A percentile compares a stretch with the other conserved stretches of the same genome.
Evolutionary conservation across 2,329 filamentous ascomycete genomes (phyloP).

Genomic region (Boeremia exigua): DNA sequence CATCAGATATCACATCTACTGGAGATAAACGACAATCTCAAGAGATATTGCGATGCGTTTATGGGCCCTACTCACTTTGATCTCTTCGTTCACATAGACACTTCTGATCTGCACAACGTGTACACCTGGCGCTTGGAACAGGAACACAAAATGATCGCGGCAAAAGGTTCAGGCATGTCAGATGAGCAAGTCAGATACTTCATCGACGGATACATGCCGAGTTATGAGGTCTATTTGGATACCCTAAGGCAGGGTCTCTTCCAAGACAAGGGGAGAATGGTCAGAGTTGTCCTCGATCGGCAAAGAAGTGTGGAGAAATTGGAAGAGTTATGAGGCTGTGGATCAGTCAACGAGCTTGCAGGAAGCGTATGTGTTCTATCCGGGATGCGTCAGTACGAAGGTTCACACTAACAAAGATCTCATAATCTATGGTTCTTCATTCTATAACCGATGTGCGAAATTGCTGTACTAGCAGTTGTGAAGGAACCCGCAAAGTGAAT

Average conservation of each 20-base stretch:
- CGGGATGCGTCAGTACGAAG: no score
- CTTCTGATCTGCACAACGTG: slow-evolving; percentile 74
- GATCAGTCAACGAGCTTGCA: not conserved
- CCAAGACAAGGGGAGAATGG: slow-evolving; percentile 53
- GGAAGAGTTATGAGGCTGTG: slow-evolving; percentile 29
- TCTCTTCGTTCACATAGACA: slow-evolving; percentile 72
- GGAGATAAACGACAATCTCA: slow-evolving; percentile 65
- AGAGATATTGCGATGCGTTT: slow-evolving; percentile 57
- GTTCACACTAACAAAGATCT: no score
- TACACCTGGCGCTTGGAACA: slow-evolving; percentile 86
- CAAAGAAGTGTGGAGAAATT: slow-evolving; percentile 54
- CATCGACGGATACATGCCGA: slow-evolving; percentile 67
- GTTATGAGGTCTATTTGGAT: slow-evolving; percentile 63
- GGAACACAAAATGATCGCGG: slow-evolving; percentile 71
- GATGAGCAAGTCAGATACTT: slow-evolving; percentile 80
- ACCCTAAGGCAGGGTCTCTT: slow-evolving; percentile 58
- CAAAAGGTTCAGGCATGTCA: slow-evolving; percentile 79
- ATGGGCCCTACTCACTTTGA: slow-evolving; percentile 55
- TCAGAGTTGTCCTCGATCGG: slow-evolving; percentile 58
- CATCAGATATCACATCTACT: slow-evolving; percentile 63
- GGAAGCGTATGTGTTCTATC: not conserved
- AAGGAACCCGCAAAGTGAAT: no score
- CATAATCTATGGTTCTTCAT: no score
- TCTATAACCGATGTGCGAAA: no score
- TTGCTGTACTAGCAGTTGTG: no score